Evolutionary conservation across 2,329 filamentous ascomycete genomes (phyloP), one percentile per base, ranked within the genome.

Genomic region (Hortaea werneckii): DNA sequence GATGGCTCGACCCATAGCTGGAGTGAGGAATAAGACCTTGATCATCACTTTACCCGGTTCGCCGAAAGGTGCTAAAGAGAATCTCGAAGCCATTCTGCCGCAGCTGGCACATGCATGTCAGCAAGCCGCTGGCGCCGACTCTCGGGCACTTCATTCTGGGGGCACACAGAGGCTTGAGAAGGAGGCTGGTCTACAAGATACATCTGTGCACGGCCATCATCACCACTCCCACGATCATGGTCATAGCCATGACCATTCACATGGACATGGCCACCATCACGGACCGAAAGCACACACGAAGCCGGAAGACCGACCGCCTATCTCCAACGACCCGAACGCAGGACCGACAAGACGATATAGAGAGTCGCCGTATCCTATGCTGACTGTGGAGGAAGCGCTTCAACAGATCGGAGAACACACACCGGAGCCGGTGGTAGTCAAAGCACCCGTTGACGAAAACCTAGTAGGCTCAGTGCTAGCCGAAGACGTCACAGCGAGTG

Each of bases 101-200:
- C 80, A 90, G n/a, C 69, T 98, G 5, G 89, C 90, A 0, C 92
- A 98, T 67, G 92, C 92, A n/a, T 98, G 92, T 55, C 70, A 85
- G 6, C 90, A 96, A 69, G 85, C 87, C 28, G 80, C 85, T 0
- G 92, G 90, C 1, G 81, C 79, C 10, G 80, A 94, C 59, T 96
- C 92, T 0, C 77, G 92, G 54, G 65, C 71, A 0, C 67, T 95
- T 5, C 92, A 98, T 64, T 73, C 75, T 0, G 88, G 88, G 1
- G 90, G 92, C 1, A 73, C 90, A 0, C 80, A 85, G 68, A 87
- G 85, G 60, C 75, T 96, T 0, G 92, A 96, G 63, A 72, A 79
- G 9, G 88, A 95, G 4, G 87, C 87, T 10, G 87, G 87, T 0
- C 44, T 52, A 7, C 44, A 46, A 32, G 44, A 41, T 29, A 50